Base-by-base conservation (phyloP, 2,329 filamentous ascomycete species). In the Neofusicoccum umdonicola region DNA sequence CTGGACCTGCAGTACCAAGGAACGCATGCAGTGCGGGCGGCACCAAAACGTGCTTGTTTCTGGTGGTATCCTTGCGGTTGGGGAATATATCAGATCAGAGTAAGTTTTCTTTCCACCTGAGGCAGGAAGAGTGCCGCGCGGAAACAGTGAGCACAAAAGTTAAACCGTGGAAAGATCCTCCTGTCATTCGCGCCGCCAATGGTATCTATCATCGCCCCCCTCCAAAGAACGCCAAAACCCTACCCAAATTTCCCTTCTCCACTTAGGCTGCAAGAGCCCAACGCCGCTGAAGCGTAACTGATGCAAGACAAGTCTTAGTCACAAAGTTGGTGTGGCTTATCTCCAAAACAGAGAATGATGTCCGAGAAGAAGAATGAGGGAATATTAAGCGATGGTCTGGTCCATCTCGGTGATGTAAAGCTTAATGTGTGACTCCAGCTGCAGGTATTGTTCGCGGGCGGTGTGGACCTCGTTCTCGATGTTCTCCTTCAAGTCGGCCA, bases 401-500 rank as follows among this genome's bases (percentile, higher is more conserved):
- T 98, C 95, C 93, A 99, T 97, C 83, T 99, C 95, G 4, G 91
- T 96, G 74, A 99, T 96, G 82, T 99, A 99, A 67, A 98, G 83
- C 79, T 93, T 94, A 77, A 99, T 96, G 75, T 99, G 95, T 42
- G 92, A 90, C 78, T 98, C 94, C 87, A 99, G 90, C 87, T 97
- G 97, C 75, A 96, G 85, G 78, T 97, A 99, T 81, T 98, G 92
- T 69, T 96, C 93, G 71, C 96, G 88, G 0, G 95, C 93, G 64
- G 87, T 87, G 74, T 95, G 91, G 8, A 98, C 90, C 78, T 99
- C 95, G 67, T 90, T 93, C 75, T 98, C 94, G 68, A 99, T 97
- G 72, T 95, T 96, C 76, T 98, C 95, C 75, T 97, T 98, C 70
- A 99, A 84, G 78, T 99, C 95, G 54, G 90, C 88, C 94, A 98